These are phyloP conservation scores for Cutaneotrichosporon arboriforme DNA, from an alignment of 1,284 basidiomycete genomes.

Conservation along the genomic window DNA sequence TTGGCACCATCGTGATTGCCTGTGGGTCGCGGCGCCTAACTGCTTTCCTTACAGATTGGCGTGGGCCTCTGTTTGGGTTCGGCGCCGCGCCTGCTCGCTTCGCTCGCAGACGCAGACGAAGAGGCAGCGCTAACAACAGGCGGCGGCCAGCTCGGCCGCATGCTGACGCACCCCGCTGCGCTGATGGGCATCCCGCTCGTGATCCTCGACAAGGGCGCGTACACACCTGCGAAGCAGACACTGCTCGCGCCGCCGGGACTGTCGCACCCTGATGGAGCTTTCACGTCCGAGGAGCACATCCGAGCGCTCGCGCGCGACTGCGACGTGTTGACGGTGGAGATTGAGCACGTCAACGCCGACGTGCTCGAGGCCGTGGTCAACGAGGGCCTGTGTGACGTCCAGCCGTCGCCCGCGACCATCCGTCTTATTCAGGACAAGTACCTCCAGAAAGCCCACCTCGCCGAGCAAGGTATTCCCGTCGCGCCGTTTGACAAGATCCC, in stretches of 20 bases:
- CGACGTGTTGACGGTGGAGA: constrained; percentile 91
- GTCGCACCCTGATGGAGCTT: constrained; percentile 81
- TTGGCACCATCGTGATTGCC: too few species aligned
- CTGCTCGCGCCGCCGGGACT: constrained; percentile 55
- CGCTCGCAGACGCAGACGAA: not conserved
- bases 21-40: too few species aligned
- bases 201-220: constrained; percentile 75
- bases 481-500: constrained; percentile 63
- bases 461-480: constrained; percentile 59
- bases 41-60: too few species aligned
- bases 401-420: constrained; percentile 80
- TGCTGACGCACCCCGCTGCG: constrained; percentile 89
- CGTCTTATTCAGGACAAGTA: constrained; percentile 93
- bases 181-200: constrained; percentile 81
- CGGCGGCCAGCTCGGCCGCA: constrained; percentile 95
- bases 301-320: constrained; percentile 71
- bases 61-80: not conserved
- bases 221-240: constrained; percentile 88
- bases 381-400: constrained; percentile 60
- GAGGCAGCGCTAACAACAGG: constrained; percentile 52
- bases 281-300: constrained; percentile 76
- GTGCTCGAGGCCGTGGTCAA: constrained; percentile 65
- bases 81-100: not conserved
- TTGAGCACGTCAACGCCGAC: constrained; percentile 87
- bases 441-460: constrained; percentile 76